A percentile compares a stretch with the other conserved stretches of the same genome.
These are phyloP conservation scores for Naegleria fowleri DNA, from an alignment of 208 protist species.

Conservation along the genomic window DNA sequence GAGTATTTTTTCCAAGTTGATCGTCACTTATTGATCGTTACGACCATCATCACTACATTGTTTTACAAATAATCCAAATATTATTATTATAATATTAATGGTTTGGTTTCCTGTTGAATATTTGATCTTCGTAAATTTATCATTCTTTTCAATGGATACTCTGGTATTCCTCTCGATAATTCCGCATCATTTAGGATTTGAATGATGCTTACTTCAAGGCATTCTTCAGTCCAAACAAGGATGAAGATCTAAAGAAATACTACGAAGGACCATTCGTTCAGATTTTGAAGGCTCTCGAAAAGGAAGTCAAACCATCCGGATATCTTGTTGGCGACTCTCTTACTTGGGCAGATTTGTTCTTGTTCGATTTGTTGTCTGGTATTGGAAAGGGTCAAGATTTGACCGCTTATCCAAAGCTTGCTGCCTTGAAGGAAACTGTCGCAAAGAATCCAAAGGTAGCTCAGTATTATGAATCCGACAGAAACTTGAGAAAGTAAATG, in stretches of 20 bases:
- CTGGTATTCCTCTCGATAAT: too few species aligned
- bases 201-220: background rate
- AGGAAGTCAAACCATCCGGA: background rate
- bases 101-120: too few species aligned
- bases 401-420: background rate
- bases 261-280: background rate
- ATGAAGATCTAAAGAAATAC: background rate
- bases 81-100: too few species aligned
- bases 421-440: background rate
- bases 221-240: background rate
- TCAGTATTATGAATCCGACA: background rate
- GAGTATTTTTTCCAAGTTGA: background rate
- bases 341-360: background rate
- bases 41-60: too few species aligned
- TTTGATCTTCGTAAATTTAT: too few species aligned
- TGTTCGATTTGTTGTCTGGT: background rate
- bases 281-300: background rate
- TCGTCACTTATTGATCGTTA: too few species aligned
- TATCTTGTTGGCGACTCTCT: background rate
- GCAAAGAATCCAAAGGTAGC: background rate
- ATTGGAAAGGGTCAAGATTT: background rate
- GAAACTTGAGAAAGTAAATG: background rate
- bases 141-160: too few species aligned
- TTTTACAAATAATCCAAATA: too few species aligned
- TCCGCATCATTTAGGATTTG: background rate